Evolutionary conservation across 495 filamentous ascomycete genomes (phyloP), one percentile per base, ranked within the genome.

Genomic region (Aspergillus mulundensis): DNA sequence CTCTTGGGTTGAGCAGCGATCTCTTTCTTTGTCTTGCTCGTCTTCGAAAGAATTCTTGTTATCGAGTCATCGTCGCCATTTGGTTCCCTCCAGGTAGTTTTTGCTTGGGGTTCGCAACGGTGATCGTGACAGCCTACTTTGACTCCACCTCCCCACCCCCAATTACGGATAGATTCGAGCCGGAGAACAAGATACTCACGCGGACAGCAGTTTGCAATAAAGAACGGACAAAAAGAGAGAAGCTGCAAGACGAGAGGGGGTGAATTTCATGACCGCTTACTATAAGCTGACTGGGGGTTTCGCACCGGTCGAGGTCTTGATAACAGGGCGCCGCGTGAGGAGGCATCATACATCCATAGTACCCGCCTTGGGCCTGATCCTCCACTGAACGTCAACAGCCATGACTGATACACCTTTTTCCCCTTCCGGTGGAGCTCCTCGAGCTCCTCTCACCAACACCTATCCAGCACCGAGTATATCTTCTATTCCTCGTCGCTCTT

Each of bases 401-500:
- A 80, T 78, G 75, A 67, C 70, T 57, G 73, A 78, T 66, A 66
- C 67, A 64, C 71, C 75, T 59, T 70, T 71, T 65, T 67, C 72
- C 59, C 66, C 74, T 59, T 74, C 74, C 66, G 69, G 76, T 73
- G 75, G 77, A 72, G 71, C 75, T 68, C 64, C 59, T 65, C 56
- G 63, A 70, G 72, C 67, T 63, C 60, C 71, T 68, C 66, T 66
- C 53, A 59, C 71, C 59, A 66, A 72, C 54, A 73, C 68, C 54
- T 61, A 64, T 55, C 60, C 68, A 14, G 50, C 56, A 34, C 56
- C 72, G 54, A 74, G 66, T 65, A 69, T 74, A 62, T 72, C 75
- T 47, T 70, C 73, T 42, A 70, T 70, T 54, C 77, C 70, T 46
- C 72, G 78, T 59, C 75, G 76, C 56, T 80, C 76, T 24, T 95